phyloP scores from a whole-genome alignment of 306 rosid species.

The Astragalus glycyphyllos region DNA sequence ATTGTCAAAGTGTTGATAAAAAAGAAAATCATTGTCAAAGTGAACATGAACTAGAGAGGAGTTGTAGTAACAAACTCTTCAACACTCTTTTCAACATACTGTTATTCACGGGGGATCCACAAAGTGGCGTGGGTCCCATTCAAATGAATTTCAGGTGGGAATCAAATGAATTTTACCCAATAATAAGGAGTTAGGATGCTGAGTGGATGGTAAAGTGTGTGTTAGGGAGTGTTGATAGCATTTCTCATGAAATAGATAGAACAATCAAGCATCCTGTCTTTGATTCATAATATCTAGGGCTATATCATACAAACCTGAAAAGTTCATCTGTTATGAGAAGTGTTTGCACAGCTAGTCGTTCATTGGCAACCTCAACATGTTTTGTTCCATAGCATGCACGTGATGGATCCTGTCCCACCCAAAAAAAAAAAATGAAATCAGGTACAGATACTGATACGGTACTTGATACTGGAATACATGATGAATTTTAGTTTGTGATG shows the following conservation, averaged over 20 bases:
- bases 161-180: neutral
- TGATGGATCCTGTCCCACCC: slow-evolving; percentile 65
- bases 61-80: neutral
- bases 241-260: slow-evolving; percentile 21
- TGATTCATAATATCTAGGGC: slow-evolving; percentile 12
- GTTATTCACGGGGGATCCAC: slow-evolving; percentile 2
- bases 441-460: slow-evolving; percentile 7
- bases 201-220: neutral
- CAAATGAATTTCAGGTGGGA: neutral
- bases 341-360: slow-evolving; percentile 88
- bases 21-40: slow-evolving; percentile 25
- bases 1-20: no score
- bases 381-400: slow-evolving; percentile 96
- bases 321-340: slow-evolving; percentile 88
- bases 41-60: neutral
- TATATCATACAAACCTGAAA: slow-evolving; percentile 68
- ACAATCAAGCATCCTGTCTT: slow-evolving; percentile 4
- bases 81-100: slow-evolving; percentile 8
- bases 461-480: neutral
- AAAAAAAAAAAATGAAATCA: neutral
- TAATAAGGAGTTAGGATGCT: neutral
- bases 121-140: neutral
- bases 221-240: neutral
- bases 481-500: neutral
- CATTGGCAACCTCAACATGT: slow-evolving; percentile 97